Evolutionary conservation across 2,329 filamentous ascomycete species (phyloP), one percentile per base, ranked within the genome.

Genomic region (Immersiporthe knoxdaviesiana): DNA sequence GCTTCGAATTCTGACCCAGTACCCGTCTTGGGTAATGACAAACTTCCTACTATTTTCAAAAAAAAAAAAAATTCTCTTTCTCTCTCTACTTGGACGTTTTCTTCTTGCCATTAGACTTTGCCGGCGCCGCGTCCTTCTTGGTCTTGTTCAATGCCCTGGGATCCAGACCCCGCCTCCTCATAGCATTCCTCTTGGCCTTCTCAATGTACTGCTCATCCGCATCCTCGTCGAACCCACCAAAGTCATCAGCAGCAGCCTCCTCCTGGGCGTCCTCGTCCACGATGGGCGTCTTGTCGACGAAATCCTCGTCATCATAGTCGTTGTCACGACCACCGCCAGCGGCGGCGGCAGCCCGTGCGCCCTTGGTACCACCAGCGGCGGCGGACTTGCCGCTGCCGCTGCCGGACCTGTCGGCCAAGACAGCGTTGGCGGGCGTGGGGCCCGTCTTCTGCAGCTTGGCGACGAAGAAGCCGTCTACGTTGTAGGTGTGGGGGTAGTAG

Each of bases 381-480:
- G 74, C 74, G 24, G 73, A 68, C 67, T 75, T 76, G 54, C 64
- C 64, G 66, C 68, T 70, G 61, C 71, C n/a, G n/a, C n/a, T n/a
- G n/a, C n/a, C 72, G 54, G 54, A 64, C 68, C 74, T 75, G 67
- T 80, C 78, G 66, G 64, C 71, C 32, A 77, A 76, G 11, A 86
- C 82, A 2, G 86, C 84, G 66, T 87, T 88, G 68, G 85, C 81
- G 1, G 92, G 90, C 54, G 92, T 92, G 3, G 93, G 91, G 0
- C 89, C 95, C 21, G 88, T 88, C 86, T 99, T 99, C 81, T 97
- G 94, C 82, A 99, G 92, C 81, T 99, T 99, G 76, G 94, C 93
- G 71, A 99, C 96, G 79, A 94, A 99, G 89, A 99, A 99, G 73
- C 96, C 96, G 79, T 98, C 96, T 44, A 99, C 94, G 82, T 97